Percentiles rank a stretch among this genome's conserved stretches.
phyloP scores from a whole-genome alignment of 129 eudicot genomes.

The Helianthus tuberosus region DNA sequence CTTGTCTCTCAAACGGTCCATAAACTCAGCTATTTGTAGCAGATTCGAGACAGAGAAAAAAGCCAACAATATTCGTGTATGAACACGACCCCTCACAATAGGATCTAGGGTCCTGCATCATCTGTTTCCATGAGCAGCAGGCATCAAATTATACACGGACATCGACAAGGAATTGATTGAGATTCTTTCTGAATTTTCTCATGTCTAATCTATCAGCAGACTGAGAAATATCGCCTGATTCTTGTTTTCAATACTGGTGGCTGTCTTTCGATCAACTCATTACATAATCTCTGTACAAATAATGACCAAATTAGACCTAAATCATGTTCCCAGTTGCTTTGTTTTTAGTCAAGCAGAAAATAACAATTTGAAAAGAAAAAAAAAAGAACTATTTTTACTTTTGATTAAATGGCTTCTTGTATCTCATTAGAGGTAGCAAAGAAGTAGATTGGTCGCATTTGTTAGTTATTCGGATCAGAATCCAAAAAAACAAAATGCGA shows the following conservation, averaged over 20 bases:
- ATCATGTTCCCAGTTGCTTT: background rate
- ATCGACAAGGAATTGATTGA: slow-evolving; percentile 73
- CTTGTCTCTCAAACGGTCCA: background rate
- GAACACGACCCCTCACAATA: slow-evolving; percentile 7
- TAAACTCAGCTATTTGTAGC: background rate
- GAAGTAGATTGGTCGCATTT: no score
- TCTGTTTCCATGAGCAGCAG: background rate
- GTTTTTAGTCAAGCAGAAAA: background rate
- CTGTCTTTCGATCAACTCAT: slow-evolving; percentile 83
- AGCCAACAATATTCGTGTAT: background rate
- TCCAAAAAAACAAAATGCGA: no score
- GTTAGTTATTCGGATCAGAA: no score
- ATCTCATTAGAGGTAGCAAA: no score
- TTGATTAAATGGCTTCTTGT: background rate
- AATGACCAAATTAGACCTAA: background rate
- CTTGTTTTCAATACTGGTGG: slow-evolving; percentile 55
- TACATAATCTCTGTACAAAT: slow-evolving; percentile 64
- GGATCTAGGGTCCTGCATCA: background rate
- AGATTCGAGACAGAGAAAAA: background rate
- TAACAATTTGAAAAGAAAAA: background rate
- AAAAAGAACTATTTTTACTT: background rate
- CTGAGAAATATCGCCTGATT: slow-evolving; percentile 70
- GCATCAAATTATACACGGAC: slow-evolving; percentile 76
- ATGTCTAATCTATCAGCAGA: slow-evolving; percentile 73
- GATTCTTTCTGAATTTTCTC: slow-evolving; percentile 87